These are phyloP conservation scores for Trametes cubensis DNA, from an alignment of 768 basidiomycete species.

Conservation along the genomic window DNA sequence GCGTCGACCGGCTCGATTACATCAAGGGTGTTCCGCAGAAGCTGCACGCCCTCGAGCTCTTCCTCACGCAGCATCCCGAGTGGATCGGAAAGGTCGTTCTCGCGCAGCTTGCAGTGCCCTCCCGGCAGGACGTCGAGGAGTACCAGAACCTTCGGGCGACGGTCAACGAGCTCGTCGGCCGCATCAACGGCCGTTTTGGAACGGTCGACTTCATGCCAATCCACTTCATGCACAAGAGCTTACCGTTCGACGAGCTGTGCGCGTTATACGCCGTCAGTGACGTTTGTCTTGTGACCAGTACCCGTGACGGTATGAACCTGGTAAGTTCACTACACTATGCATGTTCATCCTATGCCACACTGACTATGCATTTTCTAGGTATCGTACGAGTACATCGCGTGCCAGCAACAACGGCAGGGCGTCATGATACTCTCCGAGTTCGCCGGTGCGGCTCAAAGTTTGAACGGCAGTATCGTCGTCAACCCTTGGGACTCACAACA, in stretches of 20 bases:
- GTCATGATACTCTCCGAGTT: conserved; percentile 99
- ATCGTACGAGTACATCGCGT: conserved; percentile 97
- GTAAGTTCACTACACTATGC: conserved; percentile 54
- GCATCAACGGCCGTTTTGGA: conserved; percentile 98
- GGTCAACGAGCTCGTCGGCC: conserved; percentile 96
- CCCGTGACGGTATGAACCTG: conserved; percentile 98
- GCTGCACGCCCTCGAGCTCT: conserved; percentile 92
- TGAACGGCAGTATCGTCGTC: conserved; percentile 95
- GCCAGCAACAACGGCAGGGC: conserved; percentile 90
- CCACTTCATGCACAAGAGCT: conserved; percentile 97
- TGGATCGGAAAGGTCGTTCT: conserved; percentile 99
- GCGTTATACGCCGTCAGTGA: conserved; percentile 98
- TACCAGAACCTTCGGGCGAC: conserved; percentile 96
- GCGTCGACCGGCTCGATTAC: conserved; percentile 97
- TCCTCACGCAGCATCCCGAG: conserved; percentile 96
- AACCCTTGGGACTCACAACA: conserved; percentile 99
- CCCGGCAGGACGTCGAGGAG: conserved; percentile 97
- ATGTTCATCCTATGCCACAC: conserved; percentile 30
- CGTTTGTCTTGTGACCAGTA: conserved; percentile 93
- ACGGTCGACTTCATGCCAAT: conserved; percentile 99
- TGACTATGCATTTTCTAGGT: conserved; percentile 55
- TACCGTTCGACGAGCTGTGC: conserved; percentile 92
- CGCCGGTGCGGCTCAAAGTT: conserved; percentile 92
- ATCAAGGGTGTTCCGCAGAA: conserved; percentile 99
- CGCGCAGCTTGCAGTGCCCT: conserved; percentile 96